phyloP scores from a whole-genome alignment of 805 yeast genomes.

The Cyberlindnera xylosilytica region DNA sequence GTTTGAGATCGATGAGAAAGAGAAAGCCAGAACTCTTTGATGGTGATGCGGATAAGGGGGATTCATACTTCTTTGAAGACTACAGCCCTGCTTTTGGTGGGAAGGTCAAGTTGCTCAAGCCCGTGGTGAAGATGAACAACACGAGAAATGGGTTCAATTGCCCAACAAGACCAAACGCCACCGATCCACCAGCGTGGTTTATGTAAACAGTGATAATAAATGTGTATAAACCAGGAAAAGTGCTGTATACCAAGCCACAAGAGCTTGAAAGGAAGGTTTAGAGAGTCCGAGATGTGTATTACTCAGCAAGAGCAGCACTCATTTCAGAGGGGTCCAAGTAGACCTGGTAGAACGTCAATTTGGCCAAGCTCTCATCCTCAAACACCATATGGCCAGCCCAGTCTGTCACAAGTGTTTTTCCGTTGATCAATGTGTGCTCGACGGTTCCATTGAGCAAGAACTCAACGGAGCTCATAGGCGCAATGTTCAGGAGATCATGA shows the following conservation, averaged over 20 bases:
- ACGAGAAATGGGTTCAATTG: conserved; percentile 6
- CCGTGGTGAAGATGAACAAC: conserved; percentile 4
- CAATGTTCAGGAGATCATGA: not conserved
- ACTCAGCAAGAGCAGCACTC: not conserved
- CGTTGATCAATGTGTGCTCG: not conserved
- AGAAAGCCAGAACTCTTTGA: conserved; percentile 8
- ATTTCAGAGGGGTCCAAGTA: conserved; percentile 1
- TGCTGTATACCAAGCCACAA: too few relatives aligned
- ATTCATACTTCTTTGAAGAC: conserved; percentile 5
- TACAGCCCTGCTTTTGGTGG: conserved; percentile 4
- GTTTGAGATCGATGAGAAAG: conserved; percentile 6
- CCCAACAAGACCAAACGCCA: conserved; percentile 5
- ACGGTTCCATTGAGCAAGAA: conserved; percentile 2
- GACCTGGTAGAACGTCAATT: not conserved
- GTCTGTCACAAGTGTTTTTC: not conserved
- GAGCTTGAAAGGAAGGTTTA: too few relatives aligned
- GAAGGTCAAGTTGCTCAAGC: conserved; percentile 4
- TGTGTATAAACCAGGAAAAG: too few relatives aligned
- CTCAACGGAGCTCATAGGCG: not conserved
- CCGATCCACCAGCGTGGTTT: conserved; percentile 1
- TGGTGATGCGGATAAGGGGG: conserved; percentile 1
- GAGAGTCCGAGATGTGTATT: not conserved
- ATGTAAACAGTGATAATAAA: not conserved
- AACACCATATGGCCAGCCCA: conserved; percentile 3
- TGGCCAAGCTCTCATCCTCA: not conserved